phyloP scores from a whole-genome alignment of 2,329 filamentous ascomycete species.

The Penicillium sp. region DNA sequence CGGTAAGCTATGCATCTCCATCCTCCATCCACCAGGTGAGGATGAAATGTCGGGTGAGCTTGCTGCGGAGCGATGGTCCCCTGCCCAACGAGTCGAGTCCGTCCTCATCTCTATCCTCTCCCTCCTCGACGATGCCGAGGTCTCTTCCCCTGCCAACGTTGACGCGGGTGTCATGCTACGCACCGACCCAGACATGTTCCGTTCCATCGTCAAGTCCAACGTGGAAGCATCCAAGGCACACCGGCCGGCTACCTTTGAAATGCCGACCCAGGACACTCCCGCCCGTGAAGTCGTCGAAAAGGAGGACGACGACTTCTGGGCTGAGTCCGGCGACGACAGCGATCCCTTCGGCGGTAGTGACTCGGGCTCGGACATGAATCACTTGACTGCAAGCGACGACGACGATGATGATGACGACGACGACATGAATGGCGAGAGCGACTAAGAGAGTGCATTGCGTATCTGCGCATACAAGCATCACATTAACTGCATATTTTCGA shows the following conservation, averaged over 20 bases:
- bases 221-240: conserved; percentile 71
- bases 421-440: conserved; percentile 8
- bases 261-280: conserved; percentile 69
- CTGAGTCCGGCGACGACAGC: conserved; percentile 65
- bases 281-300: conserved; percentile 58
- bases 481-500: neutral
- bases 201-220: conserved; percentile 62
- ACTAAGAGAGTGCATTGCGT: neutral
- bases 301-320: conserved; percentile 75
- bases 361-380: conserved; percentile 47
- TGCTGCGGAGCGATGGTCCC: conserved; percentile 89
- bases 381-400: conserved; percentile 47
- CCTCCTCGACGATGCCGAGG: conserved; percentile 88
- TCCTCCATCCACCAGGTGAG: conserved; percentile 86
- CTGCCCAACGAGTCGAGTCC: conserved; percentile 88
- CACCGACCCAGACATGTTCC: conserved; percentile 66
- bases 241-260: conserved; percentile 71
- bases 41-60: conserved; percentile 87
- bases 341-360: conserved; percentile 75
- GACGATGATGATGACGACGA: conserved; percentile 48
- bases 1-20: conserved; percentile 91
- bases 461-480: neutral
- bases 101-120: conserved; percentile 89
- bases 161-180: conserved; percentile 85
- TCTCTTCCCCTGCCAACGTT: conserved; percentile 89